Evolutionary conservation across 306 rosid genomes (phyloP), one percentile per base, ranked within the genome.

Genomic region (Trifolium repens): DNA sequence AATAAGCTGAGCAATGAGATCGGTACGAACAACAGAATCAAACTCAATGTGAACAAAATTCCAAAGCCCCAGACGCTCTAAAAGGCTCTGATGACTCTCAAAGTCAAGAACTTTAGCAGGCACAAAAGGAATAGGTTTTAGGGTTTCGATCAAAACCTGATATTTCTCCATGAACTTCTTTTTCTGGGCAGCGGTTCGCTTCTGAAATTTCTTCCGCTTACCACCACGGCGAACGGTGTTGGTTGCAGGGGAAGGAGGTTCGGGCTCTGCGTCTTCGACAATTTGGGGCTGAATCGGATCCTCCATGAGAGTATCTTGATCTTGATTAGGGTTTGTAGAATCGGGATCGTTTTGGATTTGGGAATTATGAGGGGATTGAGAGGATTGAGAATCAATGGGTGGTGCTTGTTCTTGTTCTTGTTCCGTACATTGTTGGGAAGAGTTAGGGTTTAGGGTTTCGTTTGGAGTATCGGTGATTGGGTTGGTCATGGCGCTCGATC

Each of bases 21-120:
- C 97, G 0, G 61, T 19, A 11, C 88, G 85, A 35, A 94, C 26
- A n/a, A 0, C 47, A 58, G 83, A 71, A 66, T 92, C 96, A 34
- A 90, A 92, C 61, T 94, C 89, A 17, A 84, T 54, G 30, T 89
- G 91, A 16, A 85, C 97, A 22, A 94, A 92, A 19, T 89, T 90
- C 97, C 99, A 94, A 47, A 94, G 66, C 59, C 96, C 96, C 1
- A 94, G 63, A 16, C 92, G 88, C 86, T 81, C 80, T 64, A 94
- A 40, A 43, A 94, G 96, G 57, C 82, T 69, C 85, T 86, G 78
- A 67, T 90, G 92, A 59, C 74, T 40, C 32, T 74, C 54, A 44
- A 94, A 94, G 82, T 92, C 90, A 14, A 92, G 89, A 68, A 35
- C 59, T 81, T 87, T 91, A 0, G 59, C 42, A 0, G 98, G 94